phyloP scores from a whole-genome alignment of 192 early-diverging fungal species.

The Backusella morwellensis region DNA sequence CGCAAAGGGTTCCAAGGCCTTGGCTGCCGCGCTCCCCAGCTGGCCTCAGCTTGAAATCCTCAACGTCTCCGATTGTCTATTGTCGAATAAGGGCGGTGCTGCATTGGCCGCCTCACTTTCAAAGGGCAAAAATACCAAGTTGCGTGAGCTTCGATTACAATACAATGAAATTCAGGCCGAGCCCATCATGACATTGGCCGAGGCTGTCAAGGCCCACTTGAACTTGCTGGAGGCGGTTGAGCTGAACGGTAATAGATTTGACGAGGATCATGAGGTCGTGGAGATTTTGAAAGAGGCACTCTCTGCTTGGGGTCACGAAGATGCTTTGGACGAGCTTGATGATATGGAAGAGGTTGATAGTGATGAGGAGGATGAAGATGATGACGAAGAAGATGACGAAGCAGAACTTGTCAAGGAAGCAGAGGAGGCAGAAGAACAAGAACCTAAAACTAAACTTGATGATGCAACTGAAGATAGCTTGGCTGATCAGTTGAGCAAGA shows the following conservation, averaged over 20 bases:
- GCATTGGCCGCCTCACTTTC: constrained; percentile 66
- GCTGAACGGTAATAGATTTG: constrained; percentile 92
- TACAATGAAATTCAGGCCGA: constrained; percentile 89
- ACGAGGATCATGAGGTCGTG: constrained; percentile 77
- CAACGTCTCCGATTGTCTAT: constrained; percentile 90
- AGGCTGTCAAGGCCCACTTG: constrained; percentile 65
- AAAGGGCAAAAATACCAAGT: constrained; percentile 46
- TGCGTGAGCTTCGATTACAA: constrained; percentile 68
- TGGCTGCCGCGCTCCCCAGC: constrained; percentile 69
- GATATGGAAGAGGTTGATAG: constrained; percentile 90
- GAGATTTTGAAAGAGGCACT: constrained; percentile 71
- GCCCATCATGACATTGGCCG: constrained; percentile 66
- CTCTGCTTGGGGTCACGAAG: constrained; percentile 62
- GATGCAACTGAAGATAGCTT: constrained; percentile 24
- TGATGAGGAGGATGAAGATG: constrained; percentile 66
- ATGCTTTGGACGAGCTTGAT: constrained; percentile 89
- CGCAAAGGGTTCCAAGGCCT: constrained; percentile 68
- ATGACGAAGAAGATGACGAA: constrained; percentile 53
- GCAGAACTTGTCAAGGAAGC: constrained; percentile 38
- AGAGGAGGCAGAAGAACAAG: neutral
- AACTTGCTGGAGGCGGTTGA: constrained; percentile 64
- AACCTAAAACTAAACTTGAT: constrained; percentile 10
- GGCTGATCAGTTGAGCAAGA: constrained; percentile 20
- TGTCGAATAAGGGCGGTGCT: constrained; percentile 71
- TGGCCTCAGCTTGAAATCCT: constrained; percentile 81